Conservation (phyloP, 345 rosid genomes). For the Arabis hirsuta region DNA sequence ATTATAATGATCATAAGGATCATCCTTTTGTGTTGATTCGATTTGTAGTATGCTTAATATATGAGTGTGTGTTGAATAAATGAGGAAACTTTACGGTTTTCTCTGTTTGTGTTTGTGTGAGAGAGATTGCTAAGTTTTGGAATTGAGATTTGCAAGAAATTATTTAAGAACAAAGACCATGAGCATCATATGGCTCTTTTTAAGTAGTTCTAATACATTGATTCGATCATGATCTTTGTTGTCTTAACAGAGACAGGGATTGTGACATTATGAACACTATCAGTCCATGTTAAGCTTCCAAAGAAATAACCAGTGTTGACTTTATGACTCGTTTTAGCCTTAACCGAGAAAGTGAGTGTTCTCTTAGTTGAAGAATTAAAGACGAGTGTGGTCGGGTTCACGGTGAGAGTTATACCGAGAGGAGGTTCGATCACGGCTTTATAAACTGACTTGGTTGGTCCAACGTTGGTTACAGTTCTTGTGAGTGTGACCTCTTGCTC, state of each 20-base stretch:
- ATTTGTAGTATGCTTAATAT: constrained; percentile 17
- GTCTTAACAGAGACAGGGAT: constrained; percentile 32
- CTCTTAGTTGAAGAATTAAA: constrained; percentile 26
- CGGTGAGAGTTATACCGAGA: constrained; percentile 31
- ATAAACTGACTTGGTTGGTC: constrained; percentile 25
- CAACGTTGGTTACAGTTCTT: constrained; percentile 40
- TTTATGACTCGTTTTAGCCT: constrained; percentile 33
- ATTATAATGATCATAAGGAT: constrained; percentile 29
- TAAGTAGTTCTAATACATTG: background rate
- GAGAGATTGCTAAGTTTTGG: background rate
- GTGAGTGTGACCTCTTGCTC: constrained; percentile 25
- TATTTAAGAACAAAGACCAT: background rate
- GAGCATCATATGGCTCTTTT: constrained; percentile 13
- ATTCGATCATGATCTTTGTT: no score
- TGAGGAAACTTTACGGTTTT: constrained; percentile 33
- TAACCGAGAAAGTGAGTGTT: constrained; percentile 27
- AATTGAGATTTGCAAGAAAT: background rate
- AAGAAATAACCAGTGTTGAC: constrained; percentile 50
- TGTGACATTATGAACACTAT: constrained; percentile 44
- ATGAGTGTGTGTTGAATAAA: constrained; percentile 38
- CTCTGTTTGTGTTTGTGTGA: constrained; percentile 16
- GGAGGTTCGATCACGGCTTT: constrained; percentile 35
- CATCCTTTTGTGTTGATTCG: constrained; percentile 38
- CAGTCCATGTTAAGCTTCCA: constrained; percentile 55
- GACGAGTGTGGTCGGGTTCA: constrained; percentile 28